Evolutionary conservation across 139 green algal species (phyloP).

Genomic region (Tetraselmis striata): DNA sequence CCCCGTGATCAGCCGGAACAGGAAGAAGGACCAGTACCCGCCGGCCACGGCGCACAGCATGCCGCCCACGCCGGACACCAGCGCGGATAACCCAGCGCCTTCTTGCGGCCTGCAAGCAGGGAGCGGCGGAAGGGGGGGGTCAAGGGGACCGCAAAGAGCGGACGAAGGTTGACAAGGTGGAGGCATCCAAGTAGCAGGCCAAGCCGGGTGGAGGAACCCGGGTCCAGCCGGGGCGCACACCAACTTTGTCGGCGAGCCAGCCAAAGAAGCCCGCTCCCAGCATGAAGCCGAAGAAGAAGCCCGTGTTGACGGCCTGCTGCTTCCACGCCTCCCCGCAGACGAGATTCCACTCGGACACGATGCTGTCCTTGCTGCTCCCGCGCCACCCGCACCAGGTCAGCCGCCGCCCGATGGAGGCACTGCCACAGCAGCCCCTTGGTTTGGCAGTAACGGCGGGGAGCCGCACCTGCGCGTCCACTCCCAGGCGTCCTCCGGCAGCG

Average conservation of each 20-base stretch:
- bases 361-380: constrained; percentile 8
- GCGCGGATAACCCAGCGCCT: not conserved
- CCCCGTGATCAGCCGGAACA: constrained; percentile 41
- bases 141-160: not conserved
- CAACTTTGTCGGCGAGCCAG: constrained; percentile 23
- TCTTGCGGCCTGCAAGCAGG: constrained; percentile 19
- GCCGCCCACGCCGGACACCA: constrained; percentile 6
- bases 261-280: constrained; percentile 41
- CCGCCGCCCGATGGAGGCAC: too few species aligned
- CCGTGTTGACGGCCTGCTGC: constrained; percentile 30
- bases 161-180: not conserved
- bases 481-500: constrained; percentile 21
- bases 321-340: constrained; percentile 42
- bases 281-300: constrained; percentile 59
- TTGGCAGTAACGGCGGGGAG: too few species aligned
- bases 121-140: not conserved
- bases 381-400: too few species aligned
- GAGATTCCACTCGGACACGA: constrained; percentile 53
- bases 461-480: constrained; percentile 22
- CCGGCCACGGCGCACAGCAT: constrained; percentile 16
- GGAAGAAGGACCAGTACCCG: constrained; percentile 38
- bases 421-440: too few species aligned
- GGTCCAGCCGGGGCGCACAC: constrained; percentile 6
- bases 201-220: not conserved
- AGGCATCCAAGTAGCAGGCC: not conserved